Conservation (phyloP, 306 rosid species). For the Corylus avellana region DNA sequence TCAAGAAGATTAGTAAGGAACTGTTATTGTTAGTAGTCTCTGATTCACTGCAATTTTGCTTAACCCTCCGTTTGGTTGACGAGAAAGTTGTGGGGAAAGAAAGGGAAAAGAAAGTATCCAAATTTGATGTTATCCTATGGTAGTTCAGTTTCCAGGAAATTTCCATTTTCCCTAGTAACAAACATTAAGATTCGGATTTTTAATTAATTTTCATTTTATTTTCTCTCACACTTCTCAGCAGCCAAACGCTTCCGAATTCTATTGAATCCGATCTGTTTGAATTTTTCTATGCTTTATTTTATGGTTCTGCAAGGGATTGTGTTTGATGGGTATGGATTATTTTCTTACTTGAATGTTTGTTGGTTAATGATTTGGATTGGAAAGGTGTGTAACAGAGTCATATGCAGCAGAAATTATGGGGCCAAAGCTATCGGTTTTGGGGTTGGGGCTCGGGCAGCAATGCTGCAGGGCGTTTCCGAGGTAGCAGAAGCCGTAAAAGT, state of each 20-base stretch:
- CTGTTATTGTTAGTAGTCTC: background rate
- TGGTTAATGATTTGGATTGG: slow-evolving; percentile 14
- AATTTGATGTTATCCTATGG: background rate
- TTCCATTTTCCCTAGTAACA: background rate
- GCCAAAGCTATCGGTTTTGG: slow-evolving; percentile 85
- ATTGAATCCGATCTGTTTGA: background rate
- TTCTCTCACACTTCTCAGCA: background rate
- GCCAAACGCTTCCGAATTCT: background rate
- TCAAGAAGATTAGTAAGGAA: slow-evolving; percentile 54
- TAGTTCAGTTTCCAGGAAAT: background rate
- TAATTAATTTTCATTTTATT: background rate
- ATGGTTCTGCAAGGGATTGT: background rate
- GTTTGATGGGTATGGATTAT: slow-evolving; percentile 7
- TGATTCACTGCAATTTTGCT: background rate
- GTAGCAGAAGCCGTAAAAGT: slow-evolving; percentile 98
- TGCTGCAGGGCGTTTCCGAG: slow-evolving; percentile 84
- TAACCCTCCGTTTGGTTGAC: background rate
- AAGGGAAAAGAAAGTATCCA: background rate
- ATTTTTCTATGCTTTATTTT: background rate
- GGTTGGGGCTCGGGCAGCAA: slow-evolving; percentile 84
- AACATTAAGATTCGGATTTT: background rate
- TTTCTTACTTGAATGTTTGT: background rate
- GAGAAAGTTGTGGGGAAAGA: background rate
- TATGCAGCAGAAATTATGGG: slow-evolving; percentile 65
- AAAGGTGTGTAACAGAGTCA: slow-evolving; percentile 48